A percentile compares a stretch with the other conserved stretches of the same genome.
Conservation (phyloP, 208 protist species). For the Crithidia expoeki region DNA sequence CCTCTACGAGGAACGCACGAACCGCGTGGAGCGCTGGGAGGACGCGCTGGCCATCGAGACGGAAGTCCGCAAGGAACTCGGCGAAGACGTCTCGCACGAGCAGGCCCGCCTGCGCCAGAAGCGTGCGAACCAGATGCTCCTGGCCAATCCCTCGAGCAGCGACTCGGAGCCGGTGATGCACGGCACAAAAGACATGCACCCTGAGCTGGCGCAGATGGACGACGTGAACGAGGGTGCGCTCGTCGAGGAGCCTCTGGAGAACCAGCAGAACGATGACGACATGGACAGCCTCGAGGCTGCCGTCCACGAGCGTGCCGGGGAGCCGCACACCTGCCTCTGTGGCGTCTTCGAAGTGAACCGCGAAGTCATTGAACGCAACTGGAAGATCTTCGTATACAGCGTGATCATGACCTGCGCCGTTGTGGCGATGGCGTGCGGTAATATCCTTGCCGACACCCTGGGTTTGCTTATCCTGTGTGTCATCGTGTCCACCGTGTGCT, state of each 20-base stretch:
- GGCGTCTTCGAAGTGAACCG: conserved; percentile 65
- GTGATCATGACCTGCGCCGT: conserved; percentile 49
- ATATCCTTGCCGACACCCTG: conserved; percentile 40
- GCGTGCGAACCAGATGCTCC: conserved; percentile 3
- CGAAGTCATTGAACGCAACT: conserved; percentile 59
- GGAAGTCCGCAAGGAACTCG: conserved; percentile 30
- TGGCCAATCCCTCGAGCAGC: background rate
- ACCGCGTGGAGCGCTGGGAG: conserved; percentile 53
- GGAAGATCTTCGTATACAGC: conserved; percentile 59
- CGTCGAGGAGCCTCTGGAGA: conserved; percentile 6
- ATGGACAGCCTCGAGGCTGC: conserved; percentile 13
- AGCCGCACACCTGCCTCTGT: conserved; percentile 30
- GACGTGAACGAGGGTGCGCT: conserved; percentile 5
- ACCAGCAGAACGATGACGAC: background rate
- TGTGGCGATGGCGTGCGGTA: conserved; percentile 48
- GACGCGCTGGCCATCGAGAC: conserved; percentile 32
- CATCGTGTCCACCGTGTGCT: conserved; percentile 40
- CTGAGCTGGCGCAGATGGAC: background rate
- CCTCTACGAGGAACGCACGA: conserved; percentile 68
- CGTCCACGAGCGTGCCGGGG: conserved; percentile 11
- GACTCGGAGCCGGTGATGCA: background rate
- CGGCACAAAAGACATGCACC: background rate
- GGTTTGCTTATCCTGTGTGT: conserved; percentile 39
- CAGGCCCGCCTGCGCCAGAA: conserved; percentile 21
- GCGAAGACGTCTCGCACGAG: conserved; percentile 16